A percentile compares a stretch with the other conserved stretches of the same genome.
phyloP scores from a whole-genome alignment of 169 alveolate species.

The Blepharisma undulans region DNA sequence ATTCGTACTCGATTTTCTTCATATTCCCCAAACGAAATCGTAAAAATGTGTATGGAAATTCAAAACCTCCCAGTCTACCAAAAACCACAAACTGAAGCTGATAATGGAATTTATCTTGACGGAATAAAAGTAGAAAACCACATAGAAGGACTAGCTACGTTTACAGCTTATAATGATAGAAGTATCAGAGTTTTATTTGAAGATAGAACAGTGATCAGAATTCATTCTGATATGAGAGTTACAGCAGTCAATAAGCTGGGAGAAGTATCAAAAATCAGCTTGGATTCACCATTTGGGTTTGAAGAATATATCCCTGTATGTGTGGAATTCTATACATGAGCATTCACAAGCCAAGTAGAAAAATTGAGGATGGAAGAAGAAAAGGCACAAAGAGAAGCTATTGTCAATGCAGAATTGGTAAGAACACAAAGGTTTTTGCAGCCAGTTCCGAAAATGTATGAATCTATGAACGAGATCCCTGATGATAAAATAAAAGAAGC shows the following conservation, averaged over 20 bases:
- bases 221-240: constrained; percentile 5
- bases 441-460: background rate
- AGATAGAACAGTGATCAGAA: constrained; percentile 27
- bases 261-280: background rate
- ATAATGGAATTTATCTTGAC: background rate
- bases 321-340: constrained; percentile 25
- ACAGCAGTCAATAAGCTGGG: constrained; percentile 4
- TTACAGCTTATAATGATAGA: constrained; percentile 35
- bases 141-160: constrained; percentile 19
- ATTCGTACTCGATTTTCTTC: background rate
- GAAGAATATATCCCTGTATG: constrained; percentile 36
- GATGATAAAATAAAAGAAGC: background rate
- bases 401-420: background rate
- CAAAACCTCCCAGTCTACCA: background rate
- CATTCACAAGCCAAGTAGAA: background rate
- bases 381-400: background rate
- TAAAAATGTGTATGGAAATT: background rate
- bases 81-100: background rate
- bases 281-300: constrained; percentile 23
- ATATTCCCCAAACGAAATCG: background rate
- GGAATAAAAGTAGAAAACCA: constrained; percentile 24
- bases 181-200: constrained; percentile 21
- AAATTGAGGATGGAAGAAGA: background rate
- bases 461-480: background rate
- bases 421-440: background rate